Conservation (phyloP, 805 yeast species). For the Sugiyamaella floridensis region DNA sequence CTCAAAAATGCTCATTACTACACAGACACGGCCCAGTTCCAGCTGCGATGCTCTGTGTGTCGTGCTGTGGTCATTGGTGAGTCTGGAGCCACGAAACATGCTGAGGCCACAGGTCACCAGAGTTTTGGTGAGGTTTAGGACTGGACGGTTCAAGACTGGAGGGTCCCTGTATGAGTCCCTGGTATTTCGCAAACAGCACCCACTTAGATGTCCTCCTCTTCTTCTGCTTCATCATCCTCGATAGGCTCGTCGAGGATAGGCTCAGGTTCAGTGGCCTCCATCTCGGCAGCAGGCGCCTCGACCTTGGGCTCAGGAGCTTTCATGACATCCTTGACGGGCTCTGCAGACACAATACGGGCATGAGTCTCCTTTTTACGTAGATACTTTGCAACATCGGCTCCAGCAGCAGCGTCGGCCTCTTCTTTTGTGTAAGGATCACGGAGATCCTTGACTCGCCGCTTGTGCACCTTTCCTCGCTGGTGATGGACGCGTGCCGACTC, state of each 20-base stretch:
- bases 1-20: slow-evolving; percentile 50
- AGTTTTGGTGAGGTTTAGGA: slow-evolving; percentile 46
- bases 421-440: slow-evolving; percentile 76
- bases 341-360: background rate
- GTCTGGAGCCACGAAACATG: slow-evolving; percentile 57
- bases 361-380: slow-evolving; percentile 39
- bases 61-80: slow-evolving; percentile 50
- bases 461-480: slow-evolving; percentile 70
- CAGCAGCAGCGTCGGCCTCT: slow-evolving; percentile 89
- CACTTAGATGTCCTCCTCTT: background rate
- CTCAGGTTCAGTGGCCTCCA: slow-evolving; percentile 1
- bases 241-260: background rate
- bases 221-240: no score
- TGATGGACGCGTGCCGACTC: slow-evolving; percentile 69
- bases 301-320: slow-evolving; percentile 2
- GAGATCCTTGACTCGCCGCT: slow-evolving; percentile 73
- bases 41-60: slow-evolving; percentile 54
- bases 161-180: no score
- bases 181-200: no score
- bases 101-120: slow-evolving; percentile 52
- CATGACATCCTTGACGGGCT: slow-evolving; percentile 6
- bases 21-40: slow-evolving; percentile 57
- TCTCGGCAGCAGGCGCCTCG: background rate
- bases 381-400: slow-evolving; percentile 64
- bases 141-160: no score